These are phyloP conservation scores for Chalaropsis thielavioides DNA, from an alignment of 2,329 filamentous ascomycete species.

Conservation along the genomic window DNA sequence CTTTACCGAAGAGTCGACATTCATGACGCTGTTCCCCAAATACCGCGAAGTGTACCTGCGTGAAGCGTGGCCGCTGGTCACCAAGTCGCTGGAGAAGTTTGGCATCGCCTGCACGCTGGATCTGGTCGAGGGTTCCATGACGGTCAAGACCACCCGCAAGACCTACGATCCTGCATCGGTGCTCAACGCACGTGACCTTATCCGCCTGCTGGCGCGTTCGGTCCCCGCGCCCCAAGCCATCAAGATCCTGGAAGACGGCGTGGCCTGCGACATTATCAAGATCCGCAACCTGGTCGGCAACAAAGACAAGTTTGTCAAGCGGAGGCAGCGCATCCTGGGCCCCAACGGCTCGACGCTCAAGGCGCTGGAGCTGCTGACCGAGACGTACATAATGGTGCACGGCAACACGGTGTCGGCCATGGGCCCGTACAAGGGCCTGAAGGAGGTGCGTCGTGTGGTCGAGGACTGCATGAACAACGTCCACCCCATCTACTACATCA, in stretches of 20 bases:
- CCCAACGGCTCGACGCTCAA: constrained; percentile 87
- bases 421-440: constrained; percentile 84
- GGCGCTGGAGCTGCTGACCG: constrained; percentile 79
- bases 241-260: constrained; percentile 83
- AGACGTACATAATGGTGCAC: constrained; percentile 88
- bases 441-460: constrained; percentile 77
- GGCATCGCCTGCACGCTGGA: constrained; percentile 88
- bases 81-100: constrained; percentile 68
- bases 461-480: constrained; percentile 96
- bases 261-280: constrained; percentile 92
- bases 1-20: constrained; percentile 86
- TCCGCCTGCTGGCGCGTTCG: constrained; percentile 80
- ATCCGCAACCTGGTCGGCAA: constrained; percentile 79
- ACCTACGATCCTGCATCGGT: constrained; percentile 88
- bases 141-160: constrained; percentile 83
- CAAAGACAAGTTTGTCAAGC: constrained; percentile 91
- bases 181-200: constrained; percentile 82
- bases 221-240: constrained; percentile 87
- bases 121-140: constrained; percentile 91
- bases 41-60: constrained; percentile 91
- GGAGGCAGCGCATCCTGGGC: constrained; percentile 81
- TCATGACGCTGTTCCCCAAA: constrained; percentile 78
- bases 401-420: constrained; percentile 89
- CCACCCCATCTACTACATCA: constrained; percentile 74
- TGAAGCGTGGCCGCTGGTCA: constrained; percentile 85